Base-by-base conservation (phyloP, 1,284 basidiomycete species). In the Psilocybe mexicana region DNA sequence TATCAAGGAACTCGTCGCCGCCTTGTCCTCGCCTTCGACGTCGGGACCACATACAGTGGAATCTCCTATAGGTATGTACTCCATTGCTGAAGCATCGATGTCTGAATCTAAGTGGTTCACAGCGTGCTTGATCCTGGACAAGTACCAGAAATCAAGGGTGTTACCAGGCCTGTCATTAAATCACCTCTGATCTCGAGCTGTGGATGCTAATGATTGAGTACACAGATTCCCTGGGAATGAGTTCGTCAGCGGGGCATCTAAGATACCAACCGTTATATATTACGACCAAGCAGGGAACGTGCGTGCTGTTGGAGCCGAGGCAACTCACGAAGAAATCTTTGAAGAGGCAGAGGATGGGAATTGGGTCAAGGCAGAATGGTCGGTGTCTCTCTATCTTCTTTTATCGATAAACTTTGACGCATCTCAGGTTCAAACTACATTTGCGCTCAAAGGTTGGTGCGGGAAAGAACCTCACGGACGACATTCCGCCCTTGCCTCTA, bases 41-140 rank as follows among this genome's bases (percentile, higher is more conserved):
- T 84, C 1, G 82, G 82, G 0, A 83, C 81, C 0, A 84, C 82
- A 1, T 83, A 71, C 63, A 82, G 80, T 51, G 81, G 80, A 0
- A 71, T 79, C 1, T 78, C 79, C 0, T 84, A 82, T 58, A 64
- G 68, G 76, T 57, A 26, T 2, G 36, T 24, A 36, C 25, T 3
- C 3, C 25, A 3, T 46, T 24, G 26, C 6, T 6, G 6, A 3
- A 40, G 5, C 23, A 30, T 38, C 35, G 11, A 18, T 7, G 6
- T 44, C 24, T 8, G 12, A 44, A 46, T 40, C 14, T 46, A 18
- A 18, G 18, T 18, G 18, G 18, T 18, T 18, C 52, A 2, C 35
- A 69, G 67, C 45, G 56, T 69, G 28, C 55, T 69, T 26, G 66
- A 68, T 60, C 68, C 68, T 42, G 66, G 66, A 2, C 59, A 63